Evolutionary conservation across 192 early-diverging fungal species (phyloP).

Genomic region (Cladochytrium replicatum): DNA sequence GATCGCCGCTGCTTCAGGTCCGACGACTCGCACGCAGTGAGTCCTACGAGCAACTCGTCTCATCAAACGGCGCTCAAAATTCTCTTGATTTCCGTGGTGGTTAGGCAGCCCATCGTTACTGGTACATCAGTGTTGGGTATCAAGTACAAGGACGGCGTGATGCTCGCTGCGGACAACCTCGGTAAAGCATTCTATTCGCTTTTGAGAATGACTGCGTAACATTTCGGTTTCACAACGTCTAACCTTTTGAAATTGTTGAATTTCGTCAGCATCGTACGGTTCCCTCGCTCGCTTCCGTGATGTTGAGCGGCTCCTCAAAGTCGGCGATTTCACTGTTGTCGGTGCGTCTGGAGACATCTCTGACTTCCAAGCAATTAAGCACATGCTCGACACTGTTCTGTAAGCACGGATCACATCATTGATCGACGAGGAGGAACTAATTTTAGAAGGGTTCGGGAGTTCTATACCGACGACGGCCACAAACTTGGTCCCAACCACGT

Average conservation of each 20-base stretch:
- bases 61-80: no score
- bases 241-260: background rate
- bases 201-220: no score
- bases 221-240: no score
- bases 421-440: slow-evolving; percentile 3
- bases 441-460: slow-evolving; percentile 68
- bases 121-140: slow-evolving; percentile 89
- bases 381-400: slow-evolving; percentile 69
- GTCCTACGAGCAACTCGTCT: background rate
- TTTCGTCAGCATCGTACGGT: slow-evolving; percentile 77
- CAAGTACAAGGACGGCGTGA: slow-evolving; percentile 94
- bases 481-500: slow-evolving; percentile 73
- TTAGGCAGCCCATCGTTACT: slow-evolving; percentile 78
- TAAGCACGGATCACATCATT: slow-evolving; percentile 21
- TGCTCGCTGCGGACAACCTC: slow-evolving; percentile 91
- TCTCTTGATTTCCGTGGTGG: no score
- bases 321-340: slow-evolving; percentile 77
- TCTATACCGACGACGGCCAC: slow-evolving; percentile 83
- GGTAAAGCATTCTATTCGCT: no score
- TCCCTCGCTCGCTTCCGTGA: slow-evolving; percentile 85
- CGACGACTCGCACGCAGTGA: slow-evolving; percentile 11
- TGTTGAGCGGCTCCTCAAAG: slow-evolving; percentile 66
- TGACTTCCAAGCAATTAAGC: slow-evolving; percentile 87
- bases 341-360: slow-evolving; percentile 89
- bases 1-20: background rate